A percentile compares a stretch with the other conserved stretches of the same genome.
phyloP scores from a whole-genome alignment of 257 asterid genomes.

The Petunia axillaris region DNA sequence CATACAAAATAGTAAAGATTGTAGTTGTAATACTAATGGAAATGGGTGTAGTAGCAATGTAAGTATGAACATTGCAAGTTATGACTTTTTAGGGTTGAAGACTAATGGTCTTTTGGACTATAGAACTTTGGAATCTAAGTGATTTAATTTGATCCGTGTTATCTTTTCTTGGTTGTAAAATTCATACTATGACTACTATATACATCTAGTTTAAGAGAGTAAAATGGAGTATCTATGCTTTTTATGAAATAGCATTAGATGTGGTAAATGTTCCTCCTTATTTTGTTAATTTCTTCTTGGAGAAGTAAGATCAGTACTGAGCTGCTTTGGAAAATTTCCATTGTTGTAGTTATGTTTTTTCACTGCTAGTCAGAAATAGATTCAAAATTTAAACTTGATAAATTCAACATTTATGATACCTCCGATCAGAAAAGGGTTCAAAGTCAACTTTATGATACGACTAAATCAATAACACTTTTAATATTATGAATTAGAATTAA shows the following conservation, averaged over 20 bases:
- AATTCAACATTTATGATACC: too few relatives aligned
- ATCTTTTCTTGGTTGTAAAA: slow-evolving; percentile 29
- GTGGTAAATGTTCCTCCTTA: background rate
- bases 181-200: slow-evolving; percentile 36
- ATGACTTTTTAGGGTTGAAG: slow-evolving; percentile 69
- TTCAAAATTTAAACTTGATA: too few relatives aligned
- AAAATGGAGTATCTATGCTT: background rate
- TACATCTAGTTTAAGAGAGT: slow-evolving; percentile 7
- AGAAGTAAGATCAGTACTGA: background rate
- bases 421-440: too few relatives aligned
- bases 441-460: too few relatives aligned
- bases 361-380: background rate
- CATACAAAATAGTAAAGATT: slow-evolving; percentile 61
- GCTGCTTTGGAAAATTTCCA: background rate
- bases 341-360: background rate
- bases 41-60: slow-evolving; percentile 21
- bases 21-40: slow-evolving; percentile 46
- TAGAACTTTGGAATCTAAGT: slow-evolving; percentile 57
- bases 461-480: too few relatives aligned
- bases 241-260: background rate
- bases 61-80: slow-evolving; percentile 42
- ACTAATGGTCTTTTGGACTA: slow-evolving; percentile 63
- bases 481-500: too few relatives aligned
- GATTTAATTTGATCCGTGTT: background rate
- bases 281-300: background rate